Evolutionary conservation across 2,329 filamentous ascomycete species (phyloP), one percentile per base, ranked within the genome.

Genomic region (Paecilomyces formosus): DNA sequence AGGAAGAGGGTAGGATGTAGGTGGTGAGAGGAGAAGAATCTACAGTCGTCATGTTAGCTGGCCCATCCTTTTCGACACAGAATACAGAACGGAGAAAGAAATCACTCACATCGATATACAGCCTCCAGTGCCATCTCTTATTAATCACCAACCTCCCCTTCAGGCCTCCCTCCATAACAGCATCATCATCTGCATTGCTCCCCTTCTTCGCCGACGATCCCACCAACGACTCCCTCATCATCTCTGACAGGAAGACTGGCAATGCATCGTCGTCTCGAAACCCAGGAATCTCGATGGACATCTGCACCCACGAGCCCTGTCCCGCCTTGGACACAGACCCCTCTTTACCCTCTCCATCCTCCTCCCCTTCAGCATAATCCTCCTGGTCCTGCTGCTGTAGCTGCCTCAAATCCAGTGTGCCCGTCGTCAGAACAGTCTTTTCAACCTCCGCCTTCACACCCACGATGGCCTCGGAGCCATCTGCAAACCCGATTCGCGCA

Each of bases 371-470:
- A 49, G 60, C 60, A 58, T 60, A 66, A 54, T 67, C 64, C 11
- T 66, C 63, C 30, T 64, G 60, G 18, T 66, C 64, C 35, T 71
- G 70, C 3, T 70, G 70, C 57, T 79, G 79, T 21, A 76, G 70
- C 61, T 76, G 78, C 18, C 68, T 74, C 33, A 64, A 65, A 55
- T 72, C 71, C 57, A 67, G 68, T 21, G 71, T 76, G 56, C 70
- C 70, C 55, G 68, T 63, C 58, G 71, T 63, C 55, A 74, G 60
- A 61, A 67, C 65, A 31, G 88, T 91, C 78, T 84, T 87, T 74
- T 96, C 92, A 3, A 97, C 90, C 76, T 97, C 93, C 0, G 90
- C 92, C 77, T 97, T 99, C 61, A 97, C 88, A 53, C 94, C 94
- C 5, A 97, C 94, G 61, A 99, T 88, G 6, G 94, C 94, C 75